Evolutionary conservation across 1,284 basidiomycete genomes (phyloP).

Genomic region (Phellopilus nigrolimitatus): DNA sequence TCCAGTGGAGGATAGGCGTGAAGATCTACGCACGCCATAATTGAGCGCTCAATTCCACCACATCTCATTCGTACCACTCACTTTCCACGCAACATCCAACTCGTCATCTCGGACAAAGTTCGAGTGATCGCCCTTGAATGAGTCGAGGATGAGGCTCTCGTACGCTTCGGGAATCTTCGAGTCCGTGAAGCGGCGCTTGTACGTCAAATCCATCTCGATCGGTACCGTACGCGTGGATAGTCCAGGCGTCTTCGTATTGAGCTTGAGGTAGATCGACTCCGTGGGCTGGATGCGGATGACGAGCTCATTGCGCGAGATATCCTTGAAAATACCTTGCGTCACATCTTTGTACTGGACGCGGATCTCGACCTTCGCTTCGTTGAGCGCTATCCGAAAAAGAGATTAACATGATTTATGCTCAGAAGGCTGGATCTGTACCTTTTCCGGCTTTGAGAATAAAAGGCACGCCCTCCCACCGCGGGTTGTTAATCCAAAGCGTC

Average conservation of each 20-base stretch:
- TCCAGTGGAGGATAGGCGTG: slow-evolving; percentile 93
- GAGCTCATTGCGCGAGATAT: slow-evolving; percentile 91
- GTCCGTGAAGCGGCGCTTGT: slow-evolving; percentile 90
- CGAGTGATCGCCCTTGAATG: slow-evolving; percentile 83
- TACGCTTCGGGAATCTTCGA: slow-evolving; percentile 91
- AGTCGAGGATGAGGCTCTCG: slow-evolving; percentile 87
- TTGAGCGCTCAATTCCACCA: not conserved
- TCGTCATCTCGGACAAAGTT: slow-evolving; percentile 96
- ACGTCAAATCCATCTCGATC: slow-evolving; percentile 95
- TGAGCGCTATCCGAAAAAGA: slow-evolving; percentile 57
- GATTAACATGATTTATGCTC: slow-evolving; percentile 7
- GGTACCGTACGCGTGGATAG: slow-evolving; percentile 85
- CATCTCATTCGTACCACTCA: slow-evolving; percentile 30
- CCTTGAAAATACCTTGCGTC: slow-evolving; percentile 91
- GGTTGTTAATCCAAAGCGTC: slow-evolving; percentile 88
- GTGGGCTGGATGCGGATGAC: slow-evolving; percentile 94
- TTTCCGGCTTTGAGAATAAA: slow-evolving; percentile 97
- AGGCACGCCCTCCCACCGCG: slow-evolving; percentile 95
- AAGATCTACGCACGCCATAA: slow-evolving; percentile 65
- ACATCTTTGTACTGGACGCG: slow-evolving; percentile 97
- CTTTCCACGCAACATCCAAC: slow-evolving; percentile 94
- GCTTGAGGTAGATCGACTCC: slow-evolving; percentile 92
- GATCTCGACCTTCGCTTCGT: slow-evolving; percentile 96
- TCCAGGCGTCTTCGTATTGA: slow-evolving; percentile 92
- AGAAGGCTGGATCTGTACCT: slow-evolving; percentile 46